A percentile compares a stretch with the other conserved stretches of the same genome.
These are phyloP conservation scores for Botrytis sinoallii DNA, from an alignment of 2,329 filamentous ascomycete genomes.

Conservation along the genomic window DNA sequence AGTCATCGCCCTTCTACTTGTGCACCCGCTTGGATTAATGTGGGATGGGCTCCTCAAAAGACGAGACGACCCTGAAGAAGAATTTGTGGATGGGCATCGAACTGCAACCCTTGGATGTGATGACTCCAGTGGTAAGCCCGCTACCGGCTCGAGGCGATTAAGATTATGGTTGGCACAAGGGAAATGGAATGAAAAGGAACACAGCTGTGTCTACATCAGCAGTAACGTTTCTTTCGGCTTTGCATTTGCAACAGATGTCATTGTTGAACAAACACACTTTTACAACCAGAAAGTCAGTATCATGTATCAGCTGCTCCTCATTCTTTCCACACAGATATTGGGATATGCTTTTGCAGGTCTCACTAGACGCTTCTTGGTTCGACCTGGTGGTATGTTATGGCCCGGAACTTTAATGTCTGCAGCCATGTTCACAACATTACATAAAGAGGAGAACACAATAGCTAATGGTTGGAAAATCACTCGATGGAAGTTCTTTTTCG, in stretches of 20 bases:
- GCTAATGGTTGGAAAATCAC: conserved; percentile 82
- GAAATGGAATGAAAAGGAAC: conserved; percentile 83
- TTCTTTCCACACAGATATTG: conserved; percentile 80
- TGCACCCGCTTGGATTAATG: conserved; percentile 76
- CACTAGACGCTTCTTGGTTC: conserved; percentile 75
- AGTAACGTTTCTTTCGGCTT: conserved; percentile 89
- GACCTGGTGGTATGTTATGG: conserved; percentile 89
- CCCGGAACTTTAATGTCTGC: conserved; percentile 84
- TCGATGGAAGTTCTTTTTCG: conserved; percentile 79
- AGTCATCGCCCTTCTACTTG: conserved; percentile 80
- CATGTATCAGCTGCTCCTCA: conserved; percentile 76
- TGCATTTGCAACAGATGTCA: conserved; percentile 84
- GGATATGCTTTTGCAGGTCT: conserved; percentile 85
- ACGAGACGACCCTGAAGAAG: conserved; percentile 51
- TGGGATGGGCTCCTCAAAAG: conserved; percentile 74
- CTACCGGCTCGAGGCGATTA: conserved; percentile 41
- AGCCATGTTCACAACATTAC: conserved; percentile 83
- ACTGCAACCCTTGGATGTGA: conserved; percentile 22
- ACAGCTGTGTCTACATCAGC: conserved; percentile 84
- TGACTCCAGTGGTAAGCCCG: conserved; percentile 10
- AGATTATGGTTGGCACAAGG: conserved; percentile 77
- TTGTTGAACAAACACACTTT: conserved; percentile 86
- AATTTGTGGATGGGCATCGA: conserved; percentile 53
- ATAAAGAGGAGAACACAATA: conserved; percentile 78
- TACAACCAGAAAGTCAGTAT: conserved; percentile 79